These are phyloP conservation scores for Aurantiochytrium sp. DNA, from an alignment of 108 stramenopile genomes.

Conservation along the genomic window DNA sequence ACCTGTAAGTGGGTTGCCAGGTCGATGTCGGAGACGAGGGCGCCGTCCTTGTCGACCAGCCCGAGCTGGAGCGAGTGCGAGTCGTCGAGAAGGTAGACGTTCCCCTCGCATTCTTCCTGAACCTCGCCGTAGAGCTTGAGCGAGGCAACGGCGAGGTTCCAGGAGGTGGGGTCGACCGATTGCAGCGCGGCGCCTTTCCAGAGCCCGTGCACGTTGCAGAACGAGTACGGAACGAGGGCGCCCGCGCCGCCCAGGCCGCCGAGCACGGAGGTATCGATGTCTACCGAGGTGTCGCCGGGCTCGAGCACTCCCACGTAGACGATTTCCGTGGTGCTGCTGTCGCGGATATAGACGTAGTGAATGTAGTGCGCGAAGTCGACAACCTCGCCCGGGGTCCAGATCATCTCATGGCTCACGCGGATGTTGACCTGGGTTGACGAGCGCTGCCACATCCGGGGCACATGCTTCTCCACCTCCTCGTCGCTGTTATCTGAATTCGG, in stretches of 20 bases:
- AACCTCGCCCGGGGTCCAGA: background rate
- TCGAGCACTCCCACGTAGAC: background rate
- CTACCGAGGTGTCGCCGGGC: background rate
- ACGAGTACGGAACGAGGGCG: background rate
- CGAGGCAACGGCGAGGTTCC: background rate
- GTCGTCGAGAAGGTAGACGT: background rate
- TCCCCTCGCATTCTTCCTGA: background rate
- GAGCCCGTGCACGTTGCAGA: slow-evolving; percentile 1
- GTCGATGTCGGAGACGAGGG: background rate
- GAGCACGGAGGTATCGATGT: background rate
- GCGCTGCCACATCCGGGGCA: background rate
- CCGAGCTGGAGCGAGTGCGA: background rate
- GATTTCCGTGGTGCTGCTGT: background rate
- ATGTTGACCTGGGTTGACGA: background rate
- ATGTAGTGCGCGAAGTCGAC: background rate
- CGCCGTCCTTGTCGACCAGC: background rate
- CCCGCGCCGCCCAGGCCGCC: background rate
- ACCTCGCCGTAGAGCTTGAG: background rate
- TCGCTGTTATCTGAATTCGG: background rate
- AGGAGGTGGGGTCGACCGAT: background rate
- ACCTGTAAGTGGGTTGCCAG: background rate
- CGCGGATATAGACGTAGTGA: background rate
- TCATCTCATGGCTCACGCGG: background rate
- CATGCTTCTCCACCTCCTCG: background rate
- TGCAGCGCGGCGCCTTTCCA: background rate